These are phyloP conservation scores for Nicotiana sylvestris DNA, from an alignment of 257 asterid species.

Conservation along the genomic window DNA sequence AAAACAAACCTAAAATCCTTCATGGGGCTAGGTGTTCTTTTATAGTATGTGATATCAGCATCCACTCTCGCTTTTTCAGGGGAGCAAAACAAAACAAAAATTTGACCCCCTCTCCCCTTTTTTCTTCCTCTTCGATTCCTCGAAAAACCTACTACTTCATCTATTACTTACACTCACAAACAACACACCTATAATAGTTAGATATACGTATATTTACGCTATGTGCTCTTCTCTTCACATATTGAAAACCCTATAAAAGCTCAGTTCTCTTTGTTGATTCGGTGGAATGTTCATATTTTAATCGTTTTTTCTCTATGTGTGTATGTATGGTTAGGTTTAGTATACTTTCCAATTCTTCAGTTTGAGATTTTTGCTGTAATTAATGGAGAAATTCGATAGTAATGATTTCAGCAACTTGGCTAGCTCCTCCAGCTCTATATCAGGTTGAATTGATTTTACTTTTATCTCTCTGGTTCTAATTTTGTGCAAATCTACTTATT, in stretches of 20 bases:
- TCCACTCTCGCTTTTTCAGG: not conserved
- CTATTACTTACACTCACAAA: not conserved
- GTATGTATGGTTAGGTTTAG: not conserved
- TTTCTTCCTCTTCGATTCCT: slow-evolving; percentile 17
- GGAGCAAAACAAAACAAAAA: not conserved
- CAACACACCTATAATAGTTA: not conserved
- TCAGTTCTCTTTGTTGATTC: slow-evolving; percentile 4
- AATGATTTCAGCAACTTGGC: slow-evolving; percentile 20
- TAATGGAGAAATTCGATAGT: slow-evolving; percentile 64
- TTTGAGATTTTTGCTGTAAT: not conserved
- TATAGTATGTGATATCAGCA: not conserved
- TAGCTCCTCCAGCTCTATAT: slow-evolving; percentile 41
- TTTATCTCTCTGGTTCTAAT: slow-evolving; percentile 14
- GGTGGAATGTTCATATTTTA: not conserved
- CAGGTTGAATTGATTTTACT: slow-evolving; percentile 25
- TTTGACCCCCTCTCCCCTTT: not conserved
- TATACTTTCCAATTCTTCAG: not conserved
- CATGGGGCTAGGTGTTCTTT: no score
- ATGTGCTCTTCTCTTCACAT: not conserved
- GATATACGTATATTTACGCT: not conserved
- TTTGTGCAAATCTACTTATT: not conserved
- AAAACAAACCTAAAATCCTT: no score
- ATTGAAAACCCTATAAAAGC: not conserved
- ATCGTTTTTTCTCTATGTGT: not conserved
- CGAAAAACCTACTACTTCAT: not conserved